Conservation (phyloP, 2,329 filamentous ascomycete species). For the Apiospora marii region DNA sequence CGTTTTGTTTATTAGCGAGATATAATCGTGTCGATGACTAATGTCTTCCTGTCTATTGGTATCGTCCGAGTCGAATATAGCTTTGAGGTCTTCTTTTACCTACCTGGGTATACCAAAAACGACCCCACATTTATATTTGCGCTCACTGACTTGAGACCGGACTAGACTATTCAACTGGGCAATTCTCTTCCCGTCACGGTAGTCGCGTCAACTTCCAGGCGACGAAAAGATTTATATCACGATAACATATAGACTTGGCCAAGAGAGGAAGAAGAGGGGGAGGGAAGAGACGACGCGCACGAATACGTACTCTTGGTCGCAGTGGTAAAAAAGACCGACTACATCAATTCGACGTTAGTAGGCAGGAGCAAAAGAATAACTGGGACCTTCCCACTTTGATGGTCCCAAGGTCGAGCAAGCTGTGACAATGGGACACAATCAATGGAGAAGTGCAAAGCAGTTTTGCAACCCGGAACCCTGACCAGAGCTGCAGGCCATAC, state of each 20-base stretch:
- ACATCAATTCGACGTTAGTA: background rate
- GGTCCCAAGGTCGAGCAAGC: constrained; percentile 14
- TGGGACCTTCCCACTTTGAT: constrained; percentile 9
- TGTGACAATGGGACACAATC: constrained; percentile 18
- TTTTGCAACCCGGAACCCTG: constrained; percentile 24
- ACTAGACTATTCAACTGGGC: background rate
- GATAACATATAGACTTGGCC: background rate
- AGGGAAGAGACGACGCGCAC: background rate
- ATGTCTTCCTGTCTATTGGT: background rate
- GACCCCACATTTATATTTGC: constrained; percentile 8
- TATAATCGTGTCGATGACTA: background rate
- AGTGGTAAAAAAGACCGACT: background rate
- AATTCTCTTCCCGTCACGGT: background rate
- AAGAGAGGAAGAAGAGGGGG: background rate
- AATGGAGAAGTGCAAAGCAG: constrained; percentile 14
- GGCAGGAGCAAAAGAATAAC: background rate
- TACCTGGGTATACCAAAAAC: background rate
- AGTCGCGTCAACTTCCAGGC: background rate
- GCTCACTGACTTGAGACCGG: constrained; percentile 7
- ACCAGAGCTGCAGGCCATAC: constrained; percentile 20
- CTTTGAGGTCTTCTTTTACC: background rate
- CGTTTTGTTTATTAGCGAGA: background rate
- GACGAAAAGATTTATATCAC: background rate
- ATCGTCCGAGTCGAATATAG: background rate
- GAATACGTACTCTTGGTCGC: background rate